Evolutionary conservation across 352 stramenopile genomes (phyloP).

Genomic region (Phytopythium cucurbitacearum): DNA sequence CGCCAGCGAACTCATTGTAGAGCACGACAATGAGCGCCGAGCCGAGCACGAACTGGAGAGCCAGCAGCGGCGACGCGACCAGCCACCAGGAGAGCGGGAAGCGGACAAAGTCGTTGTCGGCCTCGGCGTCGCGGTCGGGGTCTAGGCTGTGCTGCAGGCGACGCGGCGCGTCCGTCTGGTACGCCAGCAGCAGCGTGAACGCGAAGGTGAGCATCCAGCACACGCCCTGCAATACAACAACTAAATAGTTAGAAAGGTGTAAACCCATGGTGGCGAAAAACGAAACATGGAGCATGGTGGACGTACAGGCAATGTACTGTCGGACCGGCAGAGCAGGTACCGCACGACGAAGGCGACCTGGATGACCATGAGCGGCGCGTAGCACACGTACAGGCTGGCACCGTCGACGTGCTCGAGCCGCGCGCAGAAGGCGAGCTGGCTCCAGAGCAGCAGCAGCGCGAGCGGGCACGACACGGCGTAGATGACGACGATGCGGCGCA

Average conservation of each 20-base stretch:
- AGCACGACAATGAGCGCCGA: conserved; percentile 54
- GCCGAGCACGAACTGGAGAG: conserved; percentile 59
- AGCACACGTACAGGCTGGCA: conserved; percentile 79
- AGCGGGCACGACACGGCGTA: conserved; percentile 75
- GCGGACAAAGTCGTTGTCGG: no score
- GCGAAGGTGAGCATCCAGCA: conserved; percentile 79
- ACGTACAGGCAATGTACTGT: conserved; percentile 70
- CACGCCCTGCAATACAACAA: conserved; percentile 39
- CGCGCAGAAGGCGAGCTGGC: conserved; percentile 77
- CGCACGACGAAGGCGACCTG: conserved; percentile 76
- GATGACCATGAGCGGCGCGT: conserved; percentile 75
- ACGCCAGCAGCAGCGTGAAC: conserved; percentile 75
- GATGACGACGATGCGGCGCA: conserved; percentile 69
- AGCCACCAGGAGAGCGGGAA: conserved; percentile 71
- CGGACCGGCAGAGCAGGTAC: conserved; percentile 75
- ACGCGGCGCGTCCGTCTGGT: conserved; percentile 61
- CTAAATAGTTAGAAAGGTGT: background rate
- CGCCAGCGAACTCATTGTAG: conserved; percentile 72
- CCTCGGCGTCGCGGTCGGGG: no score
- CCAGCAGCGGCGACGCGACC: conserved; percentile 62
- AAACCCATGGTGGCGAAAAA: background rate
- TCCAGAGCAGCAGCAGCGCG: conserved; percentile 71
- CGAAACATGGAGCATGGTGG: background rate
- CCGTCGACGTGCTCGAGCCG: conserved; percentile 43
- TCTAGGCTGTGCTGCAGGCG: conserved; percentile 13